Evolutionary conservation across 768 basidiomycete species (phyloP), one percentile per base, ranked within the genome.

Genomic region (Gymnopilus dilepis): DNA sequence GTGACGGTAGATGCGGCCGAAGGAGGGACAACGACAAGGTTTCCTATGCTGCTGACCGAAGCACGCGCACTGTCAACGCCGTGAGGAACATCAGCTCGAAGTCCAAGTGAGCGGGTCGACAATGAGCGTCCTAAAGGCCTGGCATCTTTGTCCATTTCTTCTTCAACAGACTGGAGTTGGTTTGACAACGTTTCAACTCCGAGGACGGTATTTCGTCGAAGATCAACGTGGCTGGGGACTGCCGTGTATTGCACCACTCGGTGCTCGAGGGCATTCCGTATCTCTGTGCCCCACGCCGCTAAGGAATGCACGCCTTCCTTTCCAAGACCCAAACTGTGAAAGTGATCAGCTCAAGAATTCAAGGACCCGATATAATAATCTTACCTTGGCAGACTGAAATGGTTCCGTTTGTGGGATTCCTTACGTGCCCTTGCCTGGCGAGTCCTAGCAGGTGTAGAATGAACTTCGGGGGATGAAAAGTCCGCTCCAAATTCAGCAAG

Each of bases 361-460:
- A 42, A 13, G 38, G 22, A 41, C 47, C 8, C 52, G 7, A 40
- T 24, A 42, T 24, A 59, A 12, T 4, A 66, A 64, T 26, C 80
- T 54, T 73, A 87, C 88, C 88, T 89, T 1, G 88, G 86, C 59
- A 90, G 76, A 76, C 88, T 89, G 73, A 84, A 84, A 65, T 87
- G 86, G 52, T 86, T 82, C 66, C 80, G 82, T 73, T 83, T 87
- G 73, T 88, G 87, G 30, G 85, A 83, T 30, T 70, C 74, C 72
- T 85, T 88, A 70, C 77, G 76, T 53, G 56, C 70, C 58, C 70
- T 72, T 50, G 70, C 65, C 45, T 73, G 71, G 43, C 73, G 73
- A 21, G 69, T 69, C 53, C 76, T 76, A 9, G 81, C 81, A n/a
- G 88, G 87, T 3, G 88, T 90, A 13, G 89, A 88, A 59, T 88